Conservation (phyloP, 345 rosid species). For the Moringa oleifera region DNA sequence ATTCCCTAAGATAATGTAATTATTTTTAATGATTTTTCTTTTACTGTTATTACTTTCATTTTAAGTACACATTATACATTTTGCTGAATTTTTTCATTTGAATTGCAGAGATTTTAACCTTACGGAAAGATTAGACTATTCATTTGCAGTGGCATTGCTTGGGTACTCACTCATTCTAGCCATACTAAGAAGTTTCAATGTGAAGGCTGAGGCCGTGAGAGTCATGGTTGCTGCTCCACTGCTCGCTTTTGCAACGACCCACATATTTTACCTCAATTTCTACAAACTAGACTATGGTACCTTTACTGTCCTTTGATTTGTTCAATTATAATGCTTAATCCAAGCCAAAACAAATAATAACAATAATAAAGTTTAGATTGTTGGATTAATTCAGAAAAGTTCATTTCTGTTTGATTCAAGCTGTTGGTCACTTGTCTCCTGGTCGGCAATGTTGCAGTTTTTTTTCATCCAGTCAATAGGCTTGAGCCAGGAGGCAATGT, state of each 20-base stretch:
- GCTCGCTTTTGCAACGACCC: constrained; percentile 62
- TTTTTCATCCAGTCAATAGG: not conserved
- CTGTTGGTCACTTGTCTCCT: not conserved
- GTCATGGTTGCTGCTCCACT: constrained; percentile 79
- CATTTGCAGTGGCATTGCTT: constrained; percentile 67
- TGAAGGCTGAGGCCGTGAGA: constrained; percentile 59
- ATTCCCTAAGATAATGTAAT: no score
- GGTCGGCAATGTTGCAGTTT: not conserved
- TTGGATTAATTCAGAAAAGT: no score
- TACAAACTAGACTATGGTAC: constrained; percentile 56
- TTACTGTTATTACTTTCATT: not conserved
- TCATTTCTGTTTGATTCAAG: not conserved
- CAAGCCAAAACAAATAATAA: no score
- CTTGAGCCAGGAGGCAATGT: not conserved
- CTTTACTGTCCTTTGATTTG: not conserved
- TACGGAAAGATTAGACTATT: constrained; percentile 70
- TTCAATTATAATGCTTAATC: not conserved
- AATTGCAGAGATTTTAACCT: constrained; percentile 53
- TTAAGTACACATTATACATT: not conserved
- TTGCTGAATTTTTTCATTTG: constrained; percentile 13
- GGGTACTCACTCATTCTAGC: constrained; percentile 66
- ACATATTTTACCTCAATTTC: constrained; percentile 63
- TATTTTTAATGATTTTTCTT: no score
- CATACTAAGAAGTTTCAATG: constrained; percentile 51
- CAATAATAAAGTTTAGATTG: no score